Base-by-base conservation (phyloP, 371 early-diverging fungal species). In the Apophysomyces variabilis region DNA sequence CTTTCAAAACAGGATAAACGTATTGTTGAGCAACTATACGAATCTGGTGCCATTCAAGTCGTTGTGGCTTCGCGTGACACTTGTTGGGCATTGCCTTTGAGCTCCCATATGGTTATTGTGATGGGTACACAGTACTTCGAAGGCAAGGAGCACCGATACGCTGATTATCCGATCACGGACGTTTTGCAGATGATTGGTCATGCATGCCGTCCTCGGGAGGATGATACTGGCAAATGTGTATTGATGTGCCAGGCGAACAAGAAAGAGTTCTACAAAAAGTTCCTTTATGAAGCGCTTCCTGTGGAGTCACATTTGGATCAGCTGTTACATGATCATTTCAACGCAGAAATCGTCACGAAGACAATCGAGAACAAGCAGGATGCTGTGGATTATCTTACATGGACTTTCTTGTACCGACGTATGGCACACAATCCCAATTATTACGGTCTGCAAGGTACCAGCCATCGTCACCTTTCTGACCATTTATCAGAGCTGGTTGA, bases 311-410 rank as follows among this genome's bases (percentile, higher is more conserved):
- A 94, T 64, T 78, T 99, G 69, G 95, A 97, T 69, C 90, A 89
- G 62, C 83, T 86, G 61, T 69, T 97, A 66, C 96, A 96, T 69
- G 97, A 99, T 66, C 94, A 93, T 70, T 95, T 99, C 83, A 98
- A 98, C 72, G 93, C 97, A 26, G 99, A 97, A 73, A 88, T 97
- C 70, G 96, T 93, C 0, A 94, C 95, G 36, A 89, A 90, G 76
- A 95, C 97, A 0, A 95, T 99, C 60, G 93, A 92, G 75, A 96
- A 91, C 82, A 96, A 96, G 85, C 97, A 99, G 77, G 98, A 98
- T 70, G 98, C 99, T 0, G 96, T 99, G 11, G 99, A 99, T 68
- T 98, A 95, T 67, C 80, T 99, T 65, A 98, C 99, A 0, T 99
- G 98, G 98, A 95, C 98, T 9, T 93, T 95, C 84, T 69, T 97